Evolutionary conservation across 2,329 filamentous ascomycete species (phyloP), one percentile per base, ranked within the genome.

Genomic region (Elsinoe batatas): DNA sequence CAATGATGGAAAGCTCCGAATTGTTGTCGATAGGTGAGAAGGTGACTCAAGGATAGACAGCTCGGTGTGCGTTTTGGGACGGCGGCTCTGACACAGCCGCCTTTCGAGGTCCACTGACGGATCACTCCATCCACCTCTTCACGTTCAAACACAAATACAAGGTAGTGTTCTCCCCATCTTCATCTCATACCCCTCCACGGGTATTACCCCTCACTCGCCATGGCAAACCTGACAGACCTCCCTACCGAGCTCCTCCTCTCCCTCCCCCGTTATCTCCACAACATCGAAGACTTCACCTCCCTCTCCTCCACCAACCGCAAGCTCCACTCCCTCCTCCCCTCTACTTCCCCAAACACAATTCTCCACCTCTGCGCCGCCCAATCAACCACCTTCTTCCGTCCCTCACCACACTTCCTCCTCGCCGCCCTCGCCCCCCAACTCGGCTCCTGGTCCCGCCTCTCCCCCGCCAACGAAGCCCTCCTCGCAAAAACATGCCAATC

Each of bases 361-460:
- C 60, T 71, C 6, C 63, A 58, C 1, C 63, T 70, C 17, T 65
- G 68, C 10, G 65, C 63, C 17, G 62, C 68, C 10, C 66, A 67
- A n/a, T 60, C 62, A 1, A 63, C 61, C 5, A 64, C 62, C 33
- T 71, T 71, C 62, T 71, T 70, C 61, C 66, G 65, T 5, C 69
- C 69, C 26, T 65, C 67, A 54, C 69, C 69, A 1, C 61, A 68
- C 38, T 69, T 69, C 51, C 65, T 72, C 7, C 59, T 70, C 37
- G 60, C 63, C 20, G 68, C 68, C 3, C 65, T 64, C 12, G 68
- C 67, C 2, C 59, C 61, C 5, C 62, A 71, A 53, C 58, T 67
- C 4, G 63, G 66, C 6, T 42, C 64, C 44, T 72, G 69, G 69
- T 68, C 69, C 1, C 59, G 69, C 2, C 22, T 57, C 11, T 60